A percentile compares a stretch with the other conserved stretches of the same genome.
Evolutionary conservation across 2,329 filamentous ascomycete species (phyloP).

Genomic region (Bipolaris zeicola): DNA sequence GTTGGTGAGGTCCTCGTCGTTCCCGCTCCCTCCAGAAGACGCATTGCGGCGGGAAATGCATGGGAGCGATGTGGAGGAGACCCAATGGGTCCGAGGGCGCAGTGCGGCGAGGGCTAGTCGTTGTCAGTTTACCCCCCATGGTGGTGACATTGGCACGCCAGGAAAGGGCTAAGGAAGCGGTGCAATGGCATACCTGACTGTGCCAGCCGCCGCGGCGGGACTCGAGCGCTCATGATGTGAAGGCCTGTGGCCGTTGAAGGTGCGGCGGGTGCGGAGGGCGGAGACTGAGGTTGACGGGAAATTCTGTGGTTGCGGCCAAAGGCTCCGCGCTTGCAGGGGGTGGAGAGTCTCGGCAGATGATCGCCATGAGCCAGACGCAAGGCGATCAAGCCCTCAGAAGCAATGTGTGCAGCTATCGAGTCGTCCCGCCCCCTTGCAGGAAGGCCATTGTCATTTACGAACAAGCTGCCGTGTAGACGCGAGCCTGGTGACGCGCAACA

Average conservation of each 20-base stretch:
- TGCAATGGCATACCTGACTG: conserved; percentile 59
- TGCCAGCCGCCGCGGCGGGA: conserved; percentile 66
- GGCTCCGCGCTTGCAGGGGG: conserved; percentile 17
- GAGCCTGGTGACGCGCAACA: conserved; percentile 2
- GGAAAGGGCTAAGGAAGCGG: neutral
- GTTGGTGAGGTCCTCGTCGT: conserved; percentile 45
- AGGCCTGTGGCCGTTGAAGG: conserved; percentile 29
- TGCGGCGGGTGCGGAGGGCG: conserved; percentile 25
- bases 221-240: conserved; percentile 66
- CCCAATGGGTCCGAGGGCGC: conserved; percentile 26
- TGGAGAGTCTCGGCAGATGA: conserved; percentile 18
- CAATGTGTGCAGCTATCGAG: conserved; percentile 16
- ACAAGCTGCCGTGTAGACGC: conserved; percentile 3
- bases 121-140: conserved; percentile 11
- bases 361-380: conserved; percentile 13
- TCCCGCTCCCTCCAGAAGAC: conserved; percentile 18
- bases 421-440: conserved; percentile 9
- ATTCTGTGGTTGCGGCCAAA: conserved; percentile 22
- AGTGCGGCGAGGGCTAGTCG: conserved; percentile 30
- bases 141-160: neutral
- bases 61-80: conserved; percentile 13
- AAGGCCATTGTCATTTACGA: neutral
- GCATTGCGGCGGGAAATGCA: conserved; percentile 26
- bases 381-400: conserved; percentile 19
- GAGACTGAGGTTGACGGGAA: conserved; percentile 18